Evolutionary conservation across 345 rosid species (phyloP).

Genomic region (Gossypium anomalum): DNA sequence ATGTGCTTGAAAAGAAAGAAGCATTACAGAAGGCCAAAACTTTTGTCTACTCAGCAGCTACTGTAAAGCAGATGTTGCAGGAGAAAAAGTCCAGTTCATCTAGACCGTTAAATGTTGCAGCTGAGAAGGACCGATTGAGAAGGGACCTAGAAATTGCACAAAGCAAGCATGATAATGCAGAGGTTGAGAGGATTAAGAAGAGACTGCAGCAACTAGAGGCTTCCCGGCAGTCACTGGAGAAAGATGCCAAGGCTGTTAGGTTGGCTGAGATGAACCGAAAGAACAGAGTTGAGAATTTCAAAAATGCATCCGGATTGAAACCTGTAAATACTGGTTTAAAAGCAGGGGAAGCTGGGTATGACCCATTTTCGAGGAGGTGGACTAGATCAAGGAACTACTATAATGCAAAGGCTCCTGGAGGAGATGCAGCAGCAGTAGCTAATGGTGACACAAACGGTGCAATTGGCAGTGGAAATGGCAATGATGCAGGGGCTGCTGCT

Average conservation of each 20-base stretch:
- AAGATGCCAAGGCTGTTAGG: conserved; percentile 69
- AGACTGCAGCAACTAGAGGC: conserved; percentile 82
- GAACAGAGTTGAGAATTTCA: conserved; percentile 94
- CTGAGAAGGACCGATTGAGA: conserved; percentile 91
- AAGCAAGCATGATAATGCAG: conserved; percentile 66
- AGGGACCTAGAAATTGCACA: conserved; percentile 76
- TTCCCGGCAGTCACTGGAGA: conserved; percentile 56
- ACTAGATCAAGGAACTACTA: conserved; percentile 91
- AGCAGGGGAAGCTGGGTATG: conserved; percentile 98
- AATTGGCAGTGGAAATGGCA: conserved; percentile 20
- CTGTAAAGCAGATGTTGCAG: conserved; percentile 96
- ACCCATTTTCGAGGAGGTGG: conserved; percentile 99
- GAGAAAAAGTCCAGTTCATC: conserved; percentile 85
- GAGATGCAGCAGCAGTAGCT: conserved; percentile 23
- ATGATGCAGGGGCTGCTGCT: conserved; percentile 23
- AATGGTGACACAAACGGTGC: conserved; percentile 31
- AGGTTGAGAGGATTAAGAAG: conserved; percentile 64
- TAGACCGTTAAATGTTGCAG: conserved; percentile 90
- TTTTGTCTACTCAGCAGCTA: conserved; percentile 86
- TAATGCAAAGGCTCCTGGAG: conserved; percentile 45
- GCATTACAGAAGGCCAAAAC: conserved; percentile 62
- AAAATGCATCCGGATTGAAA: conserved; percentile 78
- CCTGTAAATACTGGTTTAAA: conserved; percentile 53
- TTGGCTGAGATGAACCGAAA: conserved; percentile 95
- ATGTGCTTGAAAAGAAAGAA: conserved; percentile 79